Evolutionary conservation across 2,329 filamentous ascomycete genomes (phyloP), one percentile per base, ranked within the genome.

Genomic region (Pseudogymnoascus sp.): DNA sequence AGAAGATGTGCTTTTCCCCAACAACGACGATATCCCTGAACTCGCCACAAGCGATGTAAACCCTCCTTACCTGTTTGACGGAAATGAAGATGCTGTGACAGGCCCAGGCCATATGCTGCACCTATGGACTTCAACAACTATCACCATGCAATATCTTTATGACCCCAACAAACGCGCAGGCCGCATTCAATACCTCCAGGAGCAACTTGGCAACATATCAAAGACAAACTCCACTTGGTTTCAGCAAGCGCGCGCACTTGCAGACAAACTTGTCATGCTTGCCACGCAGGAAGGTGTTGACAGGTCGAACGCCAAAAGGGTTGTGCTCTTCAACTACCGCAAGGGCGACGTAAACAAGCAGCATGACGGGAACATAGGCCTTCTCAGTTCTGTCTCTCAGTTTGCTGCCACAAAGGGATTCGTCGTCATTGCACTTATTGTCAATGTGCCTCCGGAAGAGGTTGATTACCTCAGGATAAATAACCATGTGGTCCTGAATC

Each of bases 301-400:
- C 44, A 50, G 25, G 31, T 53, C n/a, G 23, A 53, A 53, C 25
- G 23, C 1, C 3, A 53, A 31, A 31, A 53, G 5, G n/a, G 14
- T 53, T 10, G n/a, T 53, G 5, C 10, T 62, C 12, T 62, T 62
- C 60, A 62, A 42, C 7, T 62, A 62, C 38, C 37, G 60, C 25
- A 62, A n/a, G 25, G 37, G 60, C 25, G 38, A 42, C 7, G 38
- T 42, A 16, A 62, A 62, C 25, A 38, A n/a, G 34, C 60, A 62
- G 38, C 60, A 62, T 21, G 60, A 62, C 8, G 38, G 36, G 7
- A 62, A 62, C 18, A 23, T 53, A 6, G 21, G 6, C 25, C 38
- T 42, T 40, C 38, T 62, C 12, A n/a, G 11, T 4, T 31, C 8
- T 25, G 60, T 62, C 18, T 28, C 28, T 12, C 31, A 2, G 12